These are phyloP conservation scores for Ceratocystis diversiconidia DNA, from an alignment of 2,329 filamentous ascomycete species.

Conservation along the genomic window DNA sequence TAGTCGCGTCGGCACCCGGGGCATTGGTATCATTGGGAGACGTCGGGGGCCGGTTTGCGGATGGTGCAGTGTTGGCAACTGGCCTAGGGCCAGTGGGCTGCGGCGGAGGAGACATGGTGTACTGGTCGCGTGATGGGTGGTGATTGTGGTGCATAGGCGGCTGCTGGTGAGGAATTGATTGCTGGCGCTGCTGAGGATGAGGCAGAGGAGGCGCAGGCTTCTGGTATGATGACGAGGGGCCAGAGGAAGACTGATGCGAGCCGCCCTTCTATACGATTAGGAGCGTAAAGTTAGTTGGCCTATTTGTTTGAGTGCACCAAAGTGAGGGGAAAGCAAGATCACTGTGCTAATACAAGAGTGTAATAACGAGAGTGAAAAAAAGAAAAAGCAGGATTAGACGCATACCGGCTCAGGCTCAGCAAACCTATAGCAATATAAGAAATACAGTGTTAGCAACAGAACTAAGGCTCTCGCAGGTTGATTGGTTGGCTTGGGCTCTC, in stretches of 20 bases:
- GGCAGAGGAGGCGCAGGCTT: constrained; percentile 28
- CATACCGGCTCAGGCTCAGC: constrained; percentile 59
- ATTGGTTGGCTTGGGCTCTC: background rate
- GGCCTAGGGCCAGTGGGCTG: constrained; percentile 31
- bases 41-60: constrained; percentile 49
- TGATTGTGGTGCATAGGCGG: constrained; percentile 16
- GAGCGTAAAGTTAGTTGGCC: constrained; percentile 7
- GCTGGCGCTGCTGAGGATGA: constrained; percentile 23
- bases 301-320: background rate
- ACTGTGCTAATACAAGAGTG: background rate
- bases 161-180: constrained; percentile 23
- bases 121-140: constrained; percentile 23
- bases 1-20: constrained; percentile 48
- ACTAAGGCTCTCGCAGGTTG: background rate
- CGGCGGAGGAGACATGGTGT: constrained; percentile 39
- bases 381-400: constrained; percentile 6
- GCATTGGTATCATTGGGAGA: constrained; percentile 39
- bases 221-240: constrained; percentile 16
- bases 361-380: background rate
- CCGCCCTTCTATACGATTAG: constrained; percentile 19
- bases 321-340: background rate
- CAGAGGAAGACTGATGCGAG: constrained; percentile 17
- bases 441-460: constrained; percentile 12
- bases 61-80: constrained; percentile 34
- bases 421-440: constrained; percentile 36